These are phyloP conservation scores for Rostrohypoxylon terebratum DNA, from an alignment of 495 filamentous ascomycete genomes.

Conservation along the genomic window DNA sequence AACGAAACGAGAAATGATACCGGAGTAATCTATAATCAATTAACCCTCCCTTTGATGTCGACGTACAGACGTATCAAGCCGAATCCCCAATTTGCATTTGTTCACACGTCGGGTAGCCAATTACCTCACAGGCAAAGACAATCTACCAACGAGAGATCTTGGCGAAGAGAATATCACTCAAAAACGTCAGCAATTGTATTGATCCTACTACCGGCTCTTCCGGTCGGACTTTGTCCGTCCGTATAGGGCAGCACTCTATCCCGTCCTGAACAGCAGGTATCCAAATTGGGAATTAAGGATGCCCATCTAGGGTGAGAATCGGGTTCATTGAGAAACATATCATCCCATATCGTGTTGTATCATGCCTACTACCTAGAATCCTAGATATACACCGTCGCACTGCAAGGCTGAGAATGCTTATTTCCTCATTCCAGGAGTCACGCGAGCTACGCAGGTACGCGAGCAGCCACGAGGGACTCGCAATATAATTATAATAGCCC, in stretches of 20 bases:
- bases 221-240: conserved; percentile 1
- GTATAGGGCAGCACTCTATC: conserved; percentile 15
- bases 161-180: conserved; percentile 1
- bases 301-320: not conserved
- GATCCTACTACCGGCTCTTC: conserved; percentile 9
- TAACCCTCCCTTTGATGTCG: not conserved
- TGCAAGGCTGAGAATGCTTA: conserved; percentile 21
- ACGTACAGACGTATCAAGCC: not conserved
- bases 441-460: conserved; percentile 41
- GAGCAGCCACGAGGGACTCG: conserved; percentile 39
- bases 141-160: not conserved
- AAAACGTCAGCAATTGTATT: not conserved
- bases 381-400: not conserved
- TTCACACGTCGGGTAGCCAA: not conserved
- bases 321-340: conserved; percentile 3
- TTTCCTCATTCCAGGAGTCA: conserved; percentile 24
- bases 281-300: not conserved
- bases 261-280: not conserved
- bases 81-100: not conserved
- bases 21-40: conserved; percentile 6
- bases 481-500: conserved; percentile 37
- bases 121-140: not conserved
- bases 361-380: not conserved
- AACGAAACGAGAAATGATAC: conserved; percentile 28
- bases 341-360: not conserved